Evolutionary conservation across 768 basidiomycete species (phyloP).

Genomic region (Pholiota conissans): DNA sequence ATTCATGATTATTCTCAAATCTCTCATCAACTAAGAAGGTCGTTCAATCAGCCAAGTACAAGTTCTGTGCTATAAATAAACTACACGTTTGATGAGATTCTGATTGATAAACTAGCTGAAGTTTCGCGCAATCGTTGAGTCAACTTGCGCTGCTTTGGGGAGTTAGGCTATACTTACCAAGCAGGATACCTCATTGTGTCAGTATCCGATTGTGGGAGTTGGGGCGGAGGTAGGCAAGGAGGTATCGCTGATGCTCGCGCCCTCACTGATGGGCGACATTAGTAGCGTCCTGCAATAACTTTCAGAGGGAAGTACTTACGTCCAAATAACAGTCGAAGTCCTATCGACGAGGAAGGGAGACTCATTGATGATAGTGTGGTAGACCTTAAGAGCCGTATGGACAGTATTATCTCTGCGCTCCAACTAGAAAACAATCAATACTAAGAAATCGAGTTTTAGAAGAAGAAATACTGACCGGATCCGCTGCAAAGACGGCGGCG

Average conservation of each 20-base stretch:
- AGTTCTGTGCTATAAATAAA: too few species aligned
- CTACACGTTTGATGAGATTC: too few species aligned
- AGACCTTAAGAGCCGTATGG: neutral
- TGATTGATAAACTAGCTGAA: neutral
- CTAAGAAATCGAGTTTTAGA: neutral
- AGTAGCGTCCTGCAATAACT: neutral
- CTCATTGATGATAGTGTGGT: neutral
- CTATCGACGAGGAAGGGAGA: neutral
- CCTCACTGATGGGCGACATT: slow-evolving; percentile 3
- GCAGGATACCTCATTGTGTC: neutral
- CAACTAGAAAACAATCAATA: neutral
- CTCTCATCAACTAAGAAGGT: too few species aligned
- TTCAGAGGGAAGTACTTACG: too few species aligned
- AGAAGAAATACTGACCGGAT: neutral
- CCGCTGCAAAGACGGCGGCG: neutral
- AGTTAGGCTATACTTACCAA: neutral
- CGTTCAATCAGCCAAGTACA: too few species aligned
- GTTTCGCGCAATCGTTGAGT: neutral
- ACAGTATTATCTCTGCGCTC: neutral
- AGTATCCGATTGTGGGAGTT: slow-evolving; percentile 6
- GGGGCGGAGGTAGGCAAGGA: slow-evolving; percentile 1
- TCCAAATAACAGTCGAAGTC: neutral
- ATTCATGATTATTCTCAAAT: too few species aligned
- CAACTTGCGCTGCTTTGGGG: neutral
- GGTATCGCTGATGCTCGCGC: slow-evolving; percentile 5